Conservation (phyloP, 768 basidiomycete genomes). For the Lactifluus rugatus region DNA sequence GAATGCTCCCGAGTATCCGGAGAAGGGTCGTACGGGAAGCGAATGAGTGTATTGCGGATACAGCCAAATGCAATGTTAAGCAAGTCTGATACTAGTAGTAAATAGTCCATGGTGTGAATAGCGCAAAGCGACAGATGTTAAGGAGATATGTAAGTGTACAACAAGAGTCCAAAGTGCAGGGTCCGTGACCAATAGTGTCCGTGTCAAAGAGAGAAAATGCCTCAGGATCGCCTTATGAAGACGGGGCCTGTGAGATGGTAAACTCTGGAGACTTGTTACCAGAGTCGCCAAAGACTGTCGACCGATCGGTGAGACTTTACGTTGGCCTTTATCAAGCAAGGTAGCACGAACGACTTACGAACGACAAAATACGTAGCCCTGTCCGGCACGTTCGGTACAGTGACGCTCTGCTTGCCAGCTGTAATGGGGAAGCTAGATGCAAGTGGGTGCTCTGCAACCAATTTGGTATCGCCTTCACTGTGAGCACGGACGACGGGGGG, state of each 20-base stretch:
- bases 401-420: not conserved
- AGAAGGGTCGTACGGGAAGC: not conserved
- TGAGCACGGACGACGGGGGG: not conserved
- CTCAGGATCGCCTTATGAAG: not conserved
- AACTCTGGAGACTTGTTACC: slow-evolving; percentile 28
- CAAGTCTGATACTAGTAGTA: not conserved
- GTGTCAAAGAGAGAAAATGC: not conserved
- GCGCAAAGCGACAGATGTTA: not conserved
- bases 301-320: not conserved
- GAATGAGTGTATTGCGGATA: not conserved
- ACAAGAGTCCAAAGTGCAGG: not conserved
- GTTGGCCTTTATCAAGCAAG: not conserved
- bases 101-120: slow-evolving; percentile 6
- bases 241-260: slow-evolving; percentile 19
- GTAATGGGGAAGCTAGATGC: not conserved
- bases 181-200: not conserved
- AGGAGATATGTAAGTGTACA: not conserved
- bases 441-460: not conserved
- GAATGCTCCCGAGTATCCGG: not conserved
- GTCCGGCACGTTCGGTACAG: not conserved
- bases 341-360: not conserved
- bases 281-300: slow-evolving; percentile 39
- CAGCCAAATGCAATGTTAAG: slow-evolving; percentile 1
- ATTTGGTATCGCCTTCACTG: not conserved
- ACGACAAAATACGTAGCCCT: not conserved